Evolutionary conservation across 1,139 yeast species (phyloP), one percentile per base, ranked within the genome.

Genomic region (Nakaseomyces bracarensis): DNA sequence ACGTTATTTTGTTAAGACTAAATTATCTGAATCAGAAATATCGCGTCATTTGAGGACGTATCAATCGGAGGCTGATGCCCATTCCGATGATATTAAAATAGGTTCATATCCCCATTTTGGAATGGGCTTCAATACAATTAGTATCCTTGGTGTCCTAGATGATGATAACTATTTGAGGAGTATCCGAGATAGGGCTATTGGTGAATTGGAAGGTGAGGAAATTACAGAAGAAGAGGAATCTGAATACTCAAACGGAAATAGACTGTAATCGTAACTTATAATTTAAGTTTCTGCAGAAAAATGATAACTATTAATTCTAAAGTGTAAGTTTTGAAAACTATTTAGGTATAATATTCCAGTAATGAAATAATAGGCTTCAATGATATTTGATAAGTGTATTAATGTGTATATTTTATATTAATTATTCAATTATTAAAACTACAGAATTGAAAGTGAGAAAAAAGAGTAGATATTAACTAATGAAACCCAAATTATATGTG

Each of bases 81-180:
- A 59, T 35, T 52, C 62, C 16, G 58, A 62, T 3, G 64, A 54
- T 7, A 69, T 85, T 42, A 85, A 85, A 57, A 68, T 86, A 38
- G 95, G 95, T 3, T 79, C 89, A 33, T 86, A 86, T 56, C 95
- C 95, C 0, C 95, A 85, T 60, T 69, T 77, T 61, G 70, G 71
- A 13, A 71, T 75, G 64, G 71, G 75, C 1, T 64, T 77, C 43
- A 79, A 75, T 51, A 84, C 94, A 0, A 74, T 85, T 18, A 81
- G 93, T 54, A 71, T 85, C 22, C 69, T 83, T 34, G 93, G 93
- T 0, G 72, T 72, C 15, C 61, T 58, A 28, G 65, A 68, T 3
- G 54, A 61, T 7, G 58, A 61, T 1, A 60, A 50, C 0, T 65
- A 58, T 25, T 60, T 83, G 48, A 57, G 70, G 25, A 54, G 54